A percentile compares a stretch with the other conserved stretches of the same genome.
Evolutionary conservation across 148 eudicot genomes (phyloP).

Genomic region (Limonium bicolor): DNA sequence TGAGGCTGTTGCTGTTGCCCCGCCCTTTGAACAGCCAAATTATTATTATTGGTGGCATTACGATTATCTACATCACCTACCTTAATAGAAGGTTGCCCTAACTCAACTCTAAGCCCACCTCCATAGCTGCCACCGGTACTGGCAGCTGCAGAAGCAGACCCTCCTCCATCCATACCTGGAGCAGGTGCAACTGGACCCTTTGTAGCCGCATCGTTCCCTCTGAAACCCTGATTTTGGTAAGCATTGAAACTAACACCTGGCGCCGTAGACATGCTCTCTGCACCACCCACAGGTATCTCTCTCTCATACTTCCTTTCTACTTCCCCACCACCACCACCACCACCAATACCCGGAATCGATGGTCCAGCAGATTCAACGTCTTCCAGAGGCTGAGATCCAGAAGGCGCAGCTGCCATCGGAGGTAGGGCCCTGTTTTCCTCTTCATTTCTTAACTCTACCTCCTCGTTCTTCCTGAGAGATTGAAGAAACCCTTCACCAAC

Average conservation of each 20-base stretch:
- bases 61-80: slow-evolving; percentile 29
- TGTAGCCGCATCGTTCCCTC: slow-evolving; percentile 15
- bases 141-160: slow-evolving; percentile 10
- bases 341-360: slow-evolving; percentile 15
- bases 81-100: slow-evolving; percentile 31
- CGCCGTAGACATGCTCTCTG: slow-evolving; percentile 10
- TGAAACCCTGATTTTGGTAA: slow-evolving; percentile 28
- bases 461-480: slow-evolving; percentile 43
- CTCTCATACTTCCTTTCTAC: slow-evolving; percentile 22
- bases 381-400: not conserved
- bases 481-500: slow-evolving; percentile 73
- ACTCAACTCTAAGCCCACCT: slow-evolving; percentile 52
- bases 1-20: slow-evolving; percentile 24
- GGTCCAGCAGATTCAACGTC: slow-evolving; percentile 11
- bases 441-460: slow-evolving; percentile 21
- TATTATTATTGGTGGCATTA: slow-evolving; percentile 14
- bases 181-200: slow-evolving; percentile 11
- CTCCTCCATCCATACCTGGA: slow-evolving; percentile 4
- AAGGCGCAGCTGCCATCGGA: slow-evolving; percentile 8
- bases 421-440: slow-evolving; percentile 20
- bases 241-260: slow-evolving; percentile 19
- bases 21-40: slow-evolving; percentile 14
- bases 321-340: slow-evolving; percentile 14
- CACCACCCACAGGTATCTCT: slow-evolving; percentile 9
- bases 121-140: slow-evolving; percentile 16